phyloP scores from a whole-genome alignment of 768 basidiomycete species.

The Exidia glandulosa region DNA sequence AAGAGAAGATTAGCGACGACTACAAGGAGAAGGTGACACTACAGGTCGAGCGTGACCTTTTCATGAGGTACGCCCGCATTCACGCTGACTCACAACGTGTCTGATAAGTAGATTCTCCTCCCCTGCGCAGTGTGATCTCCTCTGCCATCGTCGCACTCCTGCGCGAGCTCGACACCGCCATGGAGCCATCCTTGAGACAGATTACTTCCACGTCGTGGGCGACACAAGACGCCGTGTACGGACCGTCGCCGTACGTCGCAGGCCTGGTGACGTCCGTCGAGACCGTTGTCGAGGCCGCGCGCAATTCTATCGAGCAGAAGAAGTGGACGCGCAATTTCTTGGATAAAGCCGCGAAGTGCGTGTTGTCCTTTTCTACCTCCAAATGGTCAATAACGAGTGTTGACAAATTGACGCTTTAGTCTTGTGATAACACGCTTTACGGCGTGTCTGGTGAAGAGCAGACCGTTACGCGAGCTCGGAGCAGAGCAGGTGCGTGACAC shows the following conservation, averaged over 20 bases:
- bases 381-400: neutral
- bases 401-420: conserved; percentile 27
- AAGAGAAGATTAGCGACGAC: conserved; percentile 64
- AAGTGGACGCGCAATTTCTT: conserved; percentile 88
- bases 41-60: conserved; percentile 78
- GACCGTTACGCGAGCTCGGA: conserved; percentile 85
- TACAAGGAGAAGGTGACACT: conserved; percentile 73
- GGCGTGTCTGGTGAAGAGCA: conserved; percentile 76
- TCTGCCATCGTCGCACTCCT: conserved; percentile 69
- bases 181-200: conserved; percentile 65
- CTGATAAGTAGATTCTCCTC: too few relatives aligned
- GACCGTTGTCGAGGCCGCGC: conserved; percentile 64
- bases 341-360: conserved; percentile 85
- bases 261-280: conserved; percentile 70
- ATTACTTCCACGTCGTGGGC: conserved; percentile 76
- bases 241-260: conserved; percentile 68
- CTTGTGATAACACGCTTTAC: conserved; percentile 82
- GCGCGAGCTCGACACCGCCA: conserved; percentile 74
- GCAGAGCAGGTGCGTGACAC: conserved; percentile 70
- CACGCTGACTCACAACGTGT: neutral
- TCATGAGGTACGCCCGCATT: conserved; percentile 59
- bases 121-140: conserved; percentile 58
- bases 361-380: neutral
- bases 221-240: conserved; percentile 70
- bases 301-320: conserved; percentile 83